Conservation (phyloP, 805 yeast species). For the Starmerella vaccinii region DNA sequence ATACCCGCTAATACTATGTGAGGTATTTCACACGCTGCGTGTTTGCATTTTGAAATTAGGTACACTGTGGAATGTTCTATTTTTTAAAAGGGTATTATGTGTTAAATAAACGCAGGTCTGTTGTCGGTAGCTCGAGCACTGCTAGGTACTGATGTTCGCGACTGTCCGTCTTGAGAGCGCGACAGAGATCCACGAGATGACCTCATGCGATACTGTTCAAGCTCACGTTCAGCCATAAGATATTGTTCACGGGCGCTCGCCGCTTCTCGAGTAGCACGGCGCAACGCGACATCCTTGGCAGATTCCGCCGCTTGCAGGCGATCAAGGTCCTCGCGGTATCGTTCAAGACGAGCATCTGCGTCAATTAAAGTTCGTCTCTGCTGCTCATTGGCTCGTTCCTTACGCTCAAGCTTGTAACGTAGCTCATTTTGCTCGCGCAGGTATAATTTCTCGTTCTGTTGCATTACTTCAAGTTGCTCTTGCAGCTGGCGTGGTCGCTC, state of each 20-base stretch:
- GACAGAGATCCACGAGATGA: not conserved
- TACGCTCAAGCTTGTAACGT: conserved; percentile 24
- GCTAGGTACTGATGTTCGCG: not conserved
- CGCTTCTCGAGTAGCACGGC: conserved; percentile 43
- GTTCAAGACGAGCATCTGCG: conserved; percentile 39
- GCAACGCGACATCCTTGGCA: conserved; percentile 20
- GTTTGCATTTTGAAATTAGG: too few species aligned
- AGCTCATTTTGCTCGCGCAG: conserved; percentile 25
- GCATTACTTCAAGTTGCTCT: conserved; percentile 33
- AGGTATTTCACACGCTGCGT: too few species aligned
- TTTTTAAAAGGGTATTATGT: not conserved
- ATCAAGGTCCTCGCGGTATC: conserved; percentile 34
- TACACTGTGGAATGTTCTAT: too few species aligned
- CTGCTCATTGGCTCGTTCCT: conserved; percentile 26
- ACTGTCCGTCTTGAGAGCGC: not conserved
- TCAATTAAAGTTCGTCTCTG: conserved; percentile 44
- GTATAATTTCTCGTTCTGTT: conserved; percentile 21
- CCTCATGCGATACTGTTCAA: conserved; percentile 30
- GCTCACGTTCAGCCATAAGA: conserved; percentile 43
- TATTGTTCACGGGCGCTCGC: conserved; percentile 41
- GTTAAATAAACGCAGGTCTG: conserved; percentile 3
- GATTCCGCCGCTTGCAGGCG: conserved; percentile 26
- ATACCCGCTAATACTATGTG: too few species aligned
- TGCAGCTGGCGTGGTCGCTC: conserved; percentile 24
- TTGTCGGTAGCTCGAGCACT: not conserved